A percentile compares a stretch with the other conserved stretches of the same genome.
phyloP scores from a whole-genome alignment of 441 rosid genomes.

The Syzygium malaccense region DNA sequence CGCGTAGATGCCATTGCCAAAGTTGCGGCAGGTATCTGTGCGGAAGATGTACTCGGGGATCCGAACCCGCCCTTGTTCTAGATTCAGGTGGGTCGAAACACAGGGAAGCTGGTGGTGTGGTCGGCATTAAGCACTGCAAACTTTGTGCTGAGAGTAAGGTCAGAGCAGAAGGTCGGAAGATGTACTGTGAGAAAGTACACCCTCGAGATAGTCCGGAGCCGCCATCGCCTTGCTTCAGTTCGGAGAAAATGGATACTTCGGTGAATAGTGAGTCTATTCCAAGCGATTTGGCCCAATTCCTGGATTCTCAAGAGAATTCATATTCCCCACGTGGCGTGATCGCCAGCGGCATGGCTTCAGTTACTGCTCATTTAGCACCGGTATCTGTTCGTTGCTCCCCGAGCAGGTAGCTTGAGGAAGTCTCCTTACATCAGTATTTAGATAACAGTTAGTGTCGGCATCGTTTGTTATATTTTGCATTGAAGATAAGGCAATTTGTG shows the following conservation, averaged over 20 bases:
- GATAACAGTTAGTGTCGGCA: neutral
- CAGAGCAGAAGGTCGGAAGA: slow-evolving; percentile 31
- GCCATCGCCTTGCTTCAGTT: slow-evolving; percentile 35
- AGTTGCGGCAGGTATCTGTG: slow-evolving; percentile 58
- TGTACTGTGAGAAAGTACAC: slow-evolving; percentile 62
- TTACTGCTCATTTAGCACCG: slow-evolving; percentile 30
- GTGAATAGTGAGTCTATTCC: slow-evolving; percentile 16
- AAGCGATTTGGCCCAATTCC: slow-evolving; percentile 33
- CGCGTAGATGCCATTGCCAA: slow-evolving; percentile 31
- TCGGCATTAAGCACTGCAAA: slow-evolving; percentile 38
- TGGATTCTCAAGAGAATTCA: slow-evolving; percentile 50
- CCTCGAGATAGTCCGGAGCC: slow-evolving; percentile 67
- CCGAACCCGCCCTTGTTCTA: slow-evolving; percentile 15
- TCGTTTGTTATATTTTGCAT: neutral
- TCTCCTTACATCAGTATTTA: neutral
- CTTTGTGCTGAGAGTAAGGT: slow-evolving; percentile 36
- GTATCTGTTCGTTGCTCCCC: slow-evolving; percentile 45
- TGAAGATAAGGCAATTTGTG: neutral
- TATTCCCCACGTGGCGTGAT: slow-evolving; percentile 23
- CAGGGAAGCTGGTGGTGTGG: slow-evolving; percentile 4
- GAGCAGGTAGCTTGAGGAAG: slow-evolving; percentile 40
- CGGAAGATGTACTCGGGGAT: slow-evolving; percentile 28
- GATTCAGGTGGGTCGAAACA: slow-evolving; percentile 18
- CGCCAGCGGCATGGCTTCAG: slow-evolving; percentile 32
- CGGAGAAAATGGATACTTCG: slow-evolving; percentile 2